Percentiles rank a stretch among this genome's conserved stretches.
phyloP scores from a whole-genome alignment of 148 eudicot species.

The Dysphania ambrosioides region DNA sequence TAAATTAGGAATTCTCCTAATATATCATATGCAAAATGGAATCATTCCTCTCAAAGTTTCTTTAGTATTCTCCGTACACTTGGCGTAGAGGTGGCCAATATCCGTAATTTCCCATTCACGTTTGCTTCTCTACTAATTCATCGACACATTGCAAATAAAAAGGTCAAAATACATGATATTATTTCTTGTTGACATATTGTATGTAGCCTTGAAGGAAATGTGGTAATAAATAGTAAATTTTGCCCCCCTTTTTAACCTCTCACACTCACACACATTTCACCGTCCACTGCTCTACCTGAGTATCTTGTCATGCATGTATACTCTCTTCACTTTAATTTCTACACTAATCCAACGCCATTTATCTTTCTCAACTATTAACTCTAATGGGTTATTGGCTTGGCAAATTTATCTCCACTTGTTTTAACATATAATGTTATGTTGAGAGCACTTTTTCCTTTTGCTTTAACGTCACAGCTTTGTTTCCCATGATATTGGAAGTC shows the following conservation, averaged over 20 bases:
- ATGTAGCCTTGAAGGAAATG: no score
- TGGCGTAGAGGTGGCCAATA: neutral
- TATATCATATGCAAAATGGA: no score
- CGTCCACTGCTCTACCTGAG: neutral
- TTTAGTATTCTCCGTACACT: neutral
- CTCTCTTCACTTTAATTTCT: neutral
- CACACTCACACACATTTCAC: neutral
- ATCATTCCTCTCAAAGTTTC: neutral
- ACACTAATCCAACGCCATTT: no score
- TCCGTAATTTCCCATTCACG: neutral
- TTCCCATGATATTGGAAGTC: no score
- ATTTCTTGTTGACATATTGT: neutral
- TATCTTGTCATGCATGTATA: neutral
- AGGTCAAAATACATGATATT: neutral
- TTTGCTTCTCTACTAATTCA: neutral
- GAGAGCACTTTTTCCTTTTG: neutral
- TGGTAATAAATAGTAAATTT: neutral
- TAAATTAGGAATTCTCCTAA: neutral
- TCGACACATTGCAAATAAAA: neutral
- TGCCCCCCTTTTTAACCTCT: neutral
- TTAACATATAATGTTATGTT: neutral
- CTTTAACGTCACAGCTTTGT: no score
- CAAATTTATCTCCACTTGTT: no score
- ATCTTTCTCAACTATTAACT: no score
- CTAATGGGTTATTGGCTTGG: no score